Base-by-base conservation (phyloP, 805 yeast genomes). In the Lipomyces kockii region DNA sequence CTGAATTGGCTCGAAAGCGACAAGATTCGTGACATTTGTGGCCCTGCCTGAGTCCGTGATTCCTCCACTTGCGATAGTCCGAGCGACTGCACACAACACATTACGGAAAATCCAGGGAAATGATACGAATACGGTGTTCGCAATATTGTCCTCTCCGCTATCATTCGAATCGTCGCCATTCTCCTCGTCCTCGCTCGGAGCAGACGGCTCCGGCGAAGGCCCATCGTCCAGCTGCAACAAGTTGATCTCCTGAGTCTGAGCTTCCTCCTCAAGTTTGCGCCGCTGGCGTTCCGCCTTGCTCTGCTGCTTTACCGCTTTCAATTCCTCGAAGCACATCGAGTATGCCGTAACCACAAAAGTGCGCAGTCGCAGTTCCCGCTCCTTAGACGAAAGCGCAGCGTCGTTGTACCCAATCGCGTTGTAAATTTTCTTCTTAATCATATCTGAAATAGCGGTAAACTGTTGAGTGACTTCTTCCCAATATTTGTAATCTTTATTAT, bases 401-500 rank as follows among this genome's bases (percentile, higher is more conserved):
- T 52, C 29, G 17, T 25, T 25, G 34, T 52, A 52, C 9, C 55
- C 55, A 52, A 25, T 52, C 3, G 55, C 17, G 11, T 25, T 22
- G 22, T 52, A 52, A 1, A 52, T 29, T 25, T 52, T 29, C 55
- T 25, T 52, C 55, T 52, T 52, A 12, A 29, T 52, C 55, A 52
- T 52, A 25, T 52, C 55, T 6, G 34, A 25, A 29, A 52, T 52
- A 7, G 55, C 29, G 1, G 55, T 14, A 29, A 25, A 52, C 55
- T 52, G 55, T 52, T 52, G 55, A 6, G 55, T 52, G 34, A 52
- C 55, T 52, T 52, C 55, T 29, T 52, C 55, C 55, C 55, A 52
- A 22, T 52, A 52, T 9, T 52, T 52, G 34, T 52, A 52, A 29
- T 52, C 55, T 12, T 52, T 52, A 29, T 52, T 52, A 52, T 52